These are phyloP conservation scores for Rhynchospora tenuis DNA, from an alignment of 176 grass and related monocot species.

Conservation along the genomic window DNA sequence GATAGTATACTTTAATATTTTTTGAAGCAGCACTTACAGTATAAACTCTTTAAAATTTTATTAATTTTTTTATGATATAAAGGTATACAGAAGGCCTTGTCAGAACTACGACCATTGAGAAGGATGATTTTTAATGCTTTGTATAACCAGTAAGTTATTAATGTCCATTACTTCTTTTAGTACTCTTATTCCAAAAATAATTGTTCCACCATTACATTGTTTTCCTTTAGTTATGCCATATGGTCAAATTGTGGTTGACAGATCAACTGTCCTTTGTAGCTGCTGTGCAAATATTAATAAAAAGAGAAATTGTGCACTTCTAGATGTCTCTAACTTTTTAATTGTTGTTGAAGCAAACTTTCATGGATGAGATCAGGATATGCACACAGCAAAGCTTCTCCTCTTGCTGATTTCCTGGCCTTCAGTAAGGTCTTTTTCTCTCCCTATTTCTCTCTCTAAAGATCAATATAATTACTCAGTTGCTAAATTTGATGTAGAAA, in stretches of 20 bases:
- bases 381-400: slow-evolving; percentile 78
- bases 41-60: neutral
- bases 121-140: slow-evolving; percentile 93
- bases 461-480: neutral
- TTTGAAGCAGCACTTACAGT: neutral
- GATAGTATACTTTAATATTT: neutral
- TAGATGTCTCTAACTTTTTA: neutral
- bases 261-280: neutral
- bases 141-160: slow-evolving; percentile 71
- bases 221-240: slow-evolving; percentile 8
- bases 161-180: neutral
- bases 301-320: neutral
- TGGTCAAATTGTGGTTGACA: neutral
- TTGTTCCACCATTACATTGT: slow-evolving; percentile 9
- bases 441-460: neutral
- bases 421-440: slow-evolving; percentile 59
- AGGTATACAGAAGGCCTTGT: slow-evolving; percentile 80
- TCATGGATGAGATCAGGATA: slow-evolving; percentile 76
- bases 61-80: slow-evolving; percentile 29
- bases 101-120: slow-evolving; percentile 83
- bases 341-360: slow-evolving; percentile 57
- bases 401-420: slow-evolving; percentile 79
- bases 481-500: neutral
- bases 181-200: slow-evolving; percentile 29
- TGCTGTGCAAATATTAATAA: neutral